Conservation (phyloP, 768 basidiomycete species). For the Mycena olivaceomarginata region DNA sequence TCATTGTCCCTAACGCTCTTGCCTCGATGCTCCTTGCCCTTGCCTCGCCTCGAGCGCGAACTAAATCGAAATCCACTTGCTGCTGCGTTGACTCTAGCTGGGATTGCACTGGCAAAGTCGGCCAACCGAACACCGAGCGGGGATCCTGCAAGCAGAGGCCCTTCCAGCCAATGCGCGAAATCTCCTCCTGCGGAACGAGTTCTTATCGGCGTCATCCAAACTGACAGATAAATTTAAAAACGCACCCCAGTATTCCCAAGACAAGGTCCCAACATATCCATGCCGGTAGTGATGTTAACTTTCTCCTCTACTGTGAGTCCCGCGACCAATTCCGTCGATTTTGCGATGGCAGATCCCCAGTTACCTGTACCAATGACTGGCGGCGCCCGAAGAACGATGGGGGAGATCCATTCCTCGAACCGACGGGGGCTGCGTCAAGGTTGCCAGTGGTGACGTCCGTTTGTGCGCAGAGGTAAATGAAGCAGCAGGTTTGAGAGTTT, state of each 20-base stretch:
- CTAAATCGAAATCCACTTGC: constrained; percentile 63
- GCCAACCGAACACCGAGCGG: constrained; percentile 76
- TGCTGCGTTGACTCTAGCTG: constrained; percentile 76
- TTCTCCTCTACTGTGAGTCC: constrained; percentile 51
- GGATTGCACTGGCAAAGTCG: constrained; percentile 73
- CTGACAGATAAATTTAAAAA: not conserved
- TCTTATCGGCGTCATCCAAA: not conserved
- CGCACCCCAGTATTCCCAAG: constrained; percentile 37
- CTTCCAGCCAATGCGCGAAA: constrained; percentile 47
- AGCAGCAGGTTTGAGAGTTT: too few species aligned
- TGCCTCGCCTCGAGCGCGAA: too few species aligned
- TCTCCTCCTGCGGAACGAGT: constrained; percentile 41
- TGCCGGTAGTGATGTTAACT: constrained; percentile 52
- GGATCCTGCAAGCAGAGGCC: constrained; percentile 61
- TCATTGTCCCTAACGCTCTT: constrained; percentile 63
- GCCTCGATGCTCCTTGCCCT: constrained; percentile 79
- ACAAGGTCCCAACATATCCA: constrained; percentile 47
- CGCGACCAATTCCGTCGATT: too few species aligned
- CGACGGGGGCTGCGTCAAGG: constrained; percentile 32
- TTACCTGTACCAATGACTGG: not conserved
- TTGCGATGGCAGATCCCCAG: constrained; percentile 11
- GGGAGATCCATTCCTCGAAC: constrained; percentile 34
- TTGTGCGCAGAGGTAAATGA: too few species aligned
- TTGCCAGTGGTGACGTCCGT: constrained; percentile 31
- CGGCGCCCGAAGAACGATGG: constrained; percentile 33